phyloP scores from a whole-genome alignment of 768 basidiomycete species.

The Sporobolomyces pararoseus region DNA sequence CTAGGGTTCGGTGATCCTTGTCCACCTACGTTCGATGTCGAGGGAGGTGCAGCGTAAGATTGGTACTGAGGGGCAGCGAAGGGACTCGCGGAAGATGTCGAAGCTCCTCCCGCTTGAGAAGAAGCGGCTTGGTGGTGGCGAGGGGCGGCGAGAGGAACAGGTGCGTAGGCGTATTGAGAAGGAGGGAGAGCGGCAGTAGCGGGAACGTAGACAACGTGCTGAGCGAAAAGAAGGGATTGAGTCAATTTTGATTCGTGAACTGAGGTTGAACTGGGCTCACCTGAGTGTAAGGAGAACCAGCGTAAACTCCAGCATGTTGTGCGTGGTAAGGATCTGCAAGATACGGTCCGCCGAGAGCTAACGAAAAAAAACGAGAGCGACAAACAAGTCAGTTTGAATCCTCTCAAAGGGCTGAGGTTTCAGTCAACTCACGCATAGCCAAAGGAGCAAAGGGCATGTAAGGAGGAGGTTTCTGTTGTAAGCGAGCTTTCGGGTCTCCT shows the following conservation, averaged over 20 bases:
- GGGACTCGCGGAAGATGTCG: conserved; percentile 9
- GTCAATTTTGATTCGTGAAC: too few relatives aligned
- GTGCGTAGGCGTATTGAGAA: conserved; percentile 39
- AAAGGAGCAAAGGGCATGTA: conserved; percentile 40
- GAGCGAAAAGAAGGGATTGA: background rate
- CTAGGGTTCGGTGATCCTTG: conserved; percentile 8
- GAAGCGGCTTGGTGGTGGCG: background rate
- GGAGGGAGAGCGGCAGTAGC: conserved; percentile 31
- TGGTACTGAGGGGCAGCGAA: conserved; percentile 39
- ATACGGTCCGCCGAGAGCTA: conserved; percentile 34
- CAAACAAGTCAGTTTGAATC: background rate
- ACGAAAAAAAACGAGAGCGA: background rate
- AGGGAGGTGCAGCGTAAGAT: conserved; percentile 21
- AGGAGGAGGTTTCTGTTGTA: conserved; percentile 29
- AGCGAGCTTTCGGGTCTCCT: conserved; percentile 35
- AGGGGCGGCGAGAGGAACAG: conserved; percentile 26
- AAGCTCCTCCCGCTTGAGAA: conserved; percentile 8
- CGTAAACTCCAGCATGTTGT: conserved; percentile 45
- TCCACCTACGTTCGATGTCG: background rate
- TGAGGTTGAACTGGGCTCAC: too few relatives aligned
- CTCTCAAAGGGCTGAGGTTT: background rate
- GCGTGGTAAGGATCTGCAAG: conserved; percentile 44
- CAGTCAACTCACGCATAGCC: conserved; percentile 32
- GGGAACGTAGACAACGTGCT: conserved; percentile 45
- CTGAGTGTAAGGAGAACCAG: conserved; percentile 45